Base-by-base conservation (phyloP, 768 basidiomycete species). In the Serendipita indica region DNA sequence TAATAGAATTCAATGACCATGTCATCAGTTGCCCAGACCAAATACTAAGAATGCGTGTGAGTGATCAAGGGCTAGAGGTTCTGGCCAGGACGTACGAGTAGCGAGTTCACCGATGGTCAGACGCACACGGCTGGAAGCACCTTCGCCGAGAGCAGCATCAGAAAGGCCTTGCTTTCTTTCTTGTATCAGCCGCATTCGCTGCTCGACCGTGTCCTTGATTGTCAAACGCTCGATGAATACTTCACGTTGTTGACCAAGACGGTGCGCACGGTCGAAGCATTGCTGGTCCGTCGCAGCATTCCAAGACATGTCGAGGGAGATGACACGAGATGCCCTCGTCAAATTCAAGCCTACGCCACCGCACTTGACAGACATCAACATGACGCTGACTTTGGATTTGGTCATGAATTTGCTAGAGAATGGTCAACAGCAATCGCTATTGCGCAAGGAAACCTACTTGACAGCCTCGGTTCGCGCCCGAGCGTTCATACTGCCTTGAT, bases 101-200 rank as follows among this genome's bases (percentile, higher is more conserved):
- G 73, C 79, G 14, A 81, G 71, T 63, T 81, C 75, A 58, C 72
- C 71, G 39, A 80, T 78, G 54, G 71, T 73, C 34, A 80, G 63
- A 41, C 70, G 75, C 76, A 57, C 10, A 58, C 35, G 33, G 10
- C 77, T 75, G 16, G 76, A 81, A 2, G 65, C 70, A 7, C 82
- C 81, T 69, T 84, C 82, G 3, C 82, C 82, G 35, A 84, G 71
- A 60, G 75, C 75, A 6, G 79, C 78, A 65, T 82, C 80, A 5
- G 81, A 77, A 27, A 84, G 74, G 58, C 78, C 79, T 39, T 71
- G 72, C 70, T 84, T 84, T 59, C 79, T 72, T 39, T 78, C 74
- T 63, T 85, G 84, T 61, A 87, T 69, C 0, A 72, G 72, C 27
- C 84, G 71, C 32, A 89, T 79, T n/a, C 85, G 74, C 64, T 86